Evolutionary conservation across 352 stramenopile genomes (phyloP).

Genomic region (Saprolegnia parasitica): DNA sequence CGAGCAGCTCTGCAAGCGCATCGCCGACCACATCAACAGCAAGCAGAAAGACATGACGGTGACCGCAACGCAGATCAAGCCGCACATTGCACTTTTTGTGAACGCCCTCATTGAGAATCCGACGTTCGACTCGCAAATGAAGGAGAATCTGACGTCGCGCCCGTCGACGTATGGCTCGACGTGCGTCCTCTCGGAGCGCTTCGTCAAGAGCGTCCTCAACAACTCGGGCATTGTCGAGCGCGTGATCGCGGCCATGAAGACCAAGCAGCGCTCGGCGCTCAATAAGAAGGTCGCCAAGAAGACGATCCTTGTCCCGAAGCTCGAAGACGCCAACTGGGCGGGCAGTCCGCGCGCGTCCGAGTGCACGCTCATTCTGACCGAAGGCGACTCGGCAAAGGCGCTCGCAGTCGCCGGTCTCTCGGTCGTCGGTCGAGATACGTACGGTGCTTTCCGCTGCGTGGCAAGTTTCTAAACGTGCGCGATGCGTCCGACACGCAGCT

Average conservation of each 20-base stretch:
- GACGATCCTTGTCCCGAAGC: constrained; percentile 94
- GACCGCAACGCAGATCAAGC: constrained; percentile 94
- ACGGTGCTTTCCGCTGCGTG: constrained; percentile 95
- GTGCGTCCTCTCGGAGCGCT: constrained; percentile 90
- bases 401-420: constrained; percentile 94
- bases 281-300: constrained; percentile 84
- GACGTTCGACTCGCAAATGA: constrained; percentile 99
- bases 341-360: constrained; percentile 89
- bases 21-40: constrained; percentile 94
- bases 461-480: constrained; percentile 99
- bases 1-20: constrained; percentile 75
- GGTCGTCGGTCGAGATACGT: constrained; percentile 94
- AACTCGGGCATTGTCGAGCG: constrained; percentile 95
- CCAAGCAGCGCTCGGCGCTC: constrained; percentile 91
- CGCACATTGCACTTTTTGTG: constrained; percentile 97
- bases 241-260: constrained; percentile 89
- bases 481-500: constrained; percentile 96
- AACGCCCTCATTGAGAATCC: constrained; percentile 99
- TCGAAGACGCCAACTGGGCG: constrained; percentile 98
- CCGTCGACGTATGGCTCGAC: constrained; percentile 82
- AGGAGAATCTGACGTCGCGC: constrained; percentile 96
- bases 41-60: constrained; percentile 93
- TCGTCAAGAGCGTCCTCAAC: constrained; percentile 92
- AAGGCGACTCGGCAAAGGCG: constrained; percentile 98
- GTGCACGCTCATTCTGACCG: constrained; percentile 98